phyloP scores from a whole-genome alignment of 208 protist genomes.

The Herpetomonas tarakana region DNA sequence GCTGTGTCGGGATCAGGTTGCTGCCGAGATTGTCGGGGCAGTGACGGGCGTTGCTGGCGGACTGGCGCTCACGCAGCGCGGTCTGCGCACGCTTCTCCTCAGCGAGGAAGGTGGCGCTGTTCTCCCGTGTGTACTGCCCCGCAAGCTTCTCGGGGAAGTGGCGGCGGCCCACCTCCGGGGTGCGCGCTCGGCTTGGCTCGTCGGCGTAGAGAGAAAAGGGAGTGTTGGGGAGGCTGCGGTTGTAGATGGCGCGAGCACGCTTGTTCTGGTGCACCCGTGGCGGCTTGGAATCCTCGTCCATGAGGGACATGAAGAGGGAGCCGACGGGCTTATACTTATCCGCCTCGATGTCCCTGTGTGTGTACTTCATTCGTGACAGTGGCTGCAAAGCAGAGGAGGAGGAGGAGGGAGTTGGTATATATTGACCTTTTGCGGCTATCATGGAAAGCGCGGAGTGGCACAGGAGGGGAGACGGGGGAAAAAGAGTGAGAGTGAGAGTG shows the following conservation, averaged over 20 bases:
- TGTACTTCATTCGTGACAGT: conserved; percentile 27
- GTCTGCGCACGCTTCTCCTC: conserved; percentile 2
- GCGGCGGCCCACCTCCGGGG: conserved; percentile 26
- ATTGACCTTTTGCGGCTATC: no score
- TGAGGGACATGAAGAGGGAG: conserved; percentile 57
- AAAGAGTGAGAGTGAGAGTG: not conserved
- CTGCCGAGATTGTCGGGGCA: conserved; percentile 28
- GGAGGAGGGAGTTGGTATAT: no score
- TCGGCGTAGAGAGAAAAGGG: conserved; percentile 45
- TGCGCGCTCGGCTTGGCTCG: conserved; percentile 6
- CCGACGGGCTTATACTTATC: conserved; percentile 53
- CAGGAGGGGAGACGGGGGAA: not conserved
- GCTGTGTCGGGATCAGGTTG: conserved; percentile 20
- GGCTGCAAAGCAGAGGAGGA: no score
- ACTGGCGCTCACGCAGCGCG: not conserved
- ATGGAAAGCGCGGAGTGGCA: not conserved
- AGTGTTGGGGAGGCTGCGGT: conserved; percentile 59
- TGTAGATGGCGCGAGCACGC: conserved; percentile 18
- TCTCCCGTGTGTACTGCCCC: not conserved
- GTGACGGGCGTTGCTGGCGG: not conserved
- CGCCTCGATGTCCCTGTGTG: conserved; percentile 44
- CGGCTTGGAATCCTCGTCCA: conserved; percentile 46
- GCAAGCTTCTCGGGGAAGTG: conserved; percentile 18
- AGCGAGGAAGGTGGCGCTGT: not conserved
- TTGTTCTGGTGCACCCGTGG: conserved; percentile 25